Percentiles rank a stretch among this genome's conserved stretches.
phyloP scores from a whole-genome alignment of 2,329 filamentous ascomycete species.

The Bipolaris zeicola region DNA sequence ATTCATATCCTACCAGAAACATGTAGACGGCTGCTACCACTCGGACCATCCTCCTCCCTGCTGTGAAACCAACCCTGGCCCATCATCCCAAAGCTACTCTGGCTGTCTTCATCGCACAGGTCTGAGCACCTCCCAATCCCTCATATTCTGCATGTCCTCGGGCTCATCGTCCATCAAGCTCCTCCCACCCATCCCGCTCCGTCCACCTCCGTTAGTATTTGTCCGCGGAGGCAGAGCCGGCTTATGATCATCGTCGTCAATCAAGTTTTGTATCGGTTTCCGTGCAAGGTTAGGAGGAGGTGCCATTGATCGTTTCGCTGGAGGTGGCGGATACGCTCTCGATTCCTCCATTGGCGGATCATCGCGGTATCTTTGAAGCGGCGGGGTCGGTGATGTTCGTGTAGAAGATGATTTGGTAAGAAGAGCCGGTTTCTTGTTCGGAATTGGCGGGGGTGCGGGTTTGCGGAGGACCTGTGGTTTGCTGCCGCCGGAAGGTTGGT shows the following conservation, averaged over 20 bases:
- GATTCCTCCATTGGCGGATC: constrained; percentile 13
- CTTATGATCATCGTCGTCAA: constrained; percentile 23
- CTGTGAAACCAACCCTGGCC: background rate
- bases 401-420: constrained; percentile 20
- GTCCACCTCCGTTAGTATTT: constrained; percentile 32
- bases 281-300: constrained; percentile 17
- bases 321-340: constrained; percentile 23
- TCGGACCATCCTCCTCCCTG: background rate
- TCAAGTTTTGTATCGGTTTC: constrained; percentile 28
- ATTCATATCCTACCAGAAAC: background rate
- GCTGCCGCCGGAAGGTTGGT: constrained; percentile 11
- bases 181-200: constrained; percentile 23
- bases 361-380: constrained; percentile 33
- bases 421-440: constrained; percentile 42
- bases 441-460: constrained; percentile 41
- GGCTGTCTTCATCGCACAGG: constrained; percentile 21
- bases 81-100: background rate
- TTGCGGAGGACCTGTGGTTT: constrained; percentile 40
- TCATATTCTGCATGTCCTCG: constrained; percentile 42
- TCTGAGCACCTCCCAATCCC: constrained; percentile 49
- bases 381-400: constrained; percentile 10
- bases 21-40: background rate
- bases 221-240: constrained; percentile 44
- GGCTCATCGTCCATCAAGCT: constrained; percentile 45
- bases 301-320: constrained; percentile 35